A percentile compares a stretch with the other conserved stretches of the same genome.
Conservation (phyloP, 345 rosid genomes). For the Eucalyptus paniculata region DNA sequence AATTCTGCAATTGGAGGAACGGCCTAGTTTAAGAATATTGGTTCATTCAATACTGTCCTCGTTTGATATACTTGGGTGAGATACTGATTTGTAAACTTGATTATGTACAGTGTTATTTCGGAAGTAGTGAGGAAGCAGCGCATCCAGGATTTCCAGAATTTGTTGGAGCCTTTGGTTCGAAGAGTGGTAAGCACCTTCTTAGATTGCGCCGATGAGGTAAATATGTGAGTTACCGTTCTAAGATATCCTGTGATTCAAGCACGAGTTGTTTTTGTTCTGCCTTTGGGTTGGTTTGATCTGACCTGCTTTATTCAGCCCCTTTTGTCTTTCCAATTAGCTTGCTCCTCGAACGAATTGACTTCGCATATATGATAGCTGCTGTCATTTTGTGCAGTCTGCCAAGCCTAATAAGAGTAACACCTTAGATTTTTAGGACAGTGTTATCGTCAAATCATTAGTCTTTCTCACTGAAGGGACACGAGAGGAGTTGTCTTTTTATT, state of each 20-base stretch:
- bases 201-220: background rate
- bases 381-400: background rate
- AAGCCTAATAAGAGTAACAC: background rate
- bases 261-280: background rate
- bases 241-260: background rate
- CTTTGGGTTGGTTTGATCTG: background rate
- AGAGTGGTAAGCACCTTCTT: slow-evolving; percentile 58
- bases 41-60: background rate
- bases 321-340: background rate
- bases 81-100: background rate
- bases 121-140: slow-evolving; percentile 71
- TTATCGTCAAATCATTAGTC: background rate
- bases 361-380: background rate
- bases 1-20: background rate
- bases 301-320: background rate
- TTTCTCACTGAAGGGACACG: background rate
- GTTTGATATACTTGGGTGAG: background rate
- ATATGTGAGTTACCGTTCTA: background rate
- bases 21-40: background rate
- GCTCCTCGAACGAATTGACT: background rate
- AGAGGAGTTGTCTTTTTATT: background rate
- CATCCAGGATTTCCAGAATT: slow-evolving; percentile 19
- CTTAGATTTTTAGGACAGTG: background rate
- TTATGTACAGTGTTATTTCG: slow-evolving; percentile 61
- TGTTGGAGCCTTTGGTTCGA: slow-evolving; percentile 90